Evolutionary conservation across 805 yeast species (phyloP).

Genomic region (Schwanniomyces polymorphus): DNA sequence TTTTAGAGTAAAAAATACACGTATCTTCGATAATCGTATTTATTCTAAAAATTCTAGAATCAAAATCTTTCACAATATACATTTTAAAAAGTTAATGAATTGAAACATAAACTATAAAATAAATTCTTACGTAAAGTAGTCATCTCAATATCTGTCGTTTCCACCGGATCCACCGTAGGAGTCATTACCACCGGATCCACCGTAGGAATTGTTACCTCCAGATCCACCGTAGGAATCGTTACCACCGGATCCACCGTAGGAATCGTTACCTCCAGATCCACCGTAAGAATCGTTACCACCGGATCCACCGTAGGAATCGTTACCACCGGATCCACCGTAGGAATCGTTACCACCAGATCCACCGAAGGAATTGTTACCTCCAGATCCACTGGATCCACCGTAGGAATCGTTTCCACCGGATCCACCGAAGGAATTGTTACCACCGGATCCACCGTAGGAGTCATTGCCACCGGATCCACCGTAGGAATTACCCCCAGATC

Average conservation of each 20-base stretch:
- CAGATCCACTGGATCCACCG: slow-evolving; percentile 22
- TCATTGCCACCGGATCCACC: slow-evolving; percentile 15
- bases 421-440: slow-evolving; percentile 17
- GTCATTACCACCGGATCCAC: slow-evolving; percentile 12
- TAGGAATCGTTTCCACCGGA: slow-evolving; percentile 17
- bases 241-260: slow-evolving; percentile 16
- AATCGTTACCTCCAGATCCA: slow-evolving; percentile 7
- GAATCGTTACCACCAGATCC: slow-evolving; percentile 15
- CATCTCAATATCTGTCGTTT: slow-evolving; percentile 12
- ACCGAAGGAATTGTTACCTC: slow-evolving; percentile 23
- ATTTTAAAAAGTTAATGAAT: neutral
- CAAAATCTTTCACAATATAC: too few relatives aligned
- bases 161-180: slow-evolving; percentile 18
- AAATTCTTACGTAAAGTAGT: slow-evolving; percentile 2
- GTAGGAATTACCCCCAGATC: slow-evolving; percentile 14
- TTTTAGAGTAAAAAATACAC: neutral
- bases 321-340: slow-evolving; percentile 6
- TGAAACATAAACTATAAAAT: neutral
- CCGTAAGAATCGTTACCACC: slow-evolving; percentile 9
- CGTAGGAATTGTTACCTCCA: slow-evolving; percentile 15
- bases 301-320: slow-evolving; percentile 17
- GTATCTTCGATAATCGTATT: neutral
- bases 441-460: slow-evolving; percentile 17
- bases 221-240: slow-evolving; percentile 14
- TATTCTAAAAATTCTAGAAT: too few relatives aligned